These are phyloP conservation scores for Alternaria tenuissima DNA, from an alignment of 2,329 filamentous ascomycete genomes.

Conservation along the genomic window DNA sequence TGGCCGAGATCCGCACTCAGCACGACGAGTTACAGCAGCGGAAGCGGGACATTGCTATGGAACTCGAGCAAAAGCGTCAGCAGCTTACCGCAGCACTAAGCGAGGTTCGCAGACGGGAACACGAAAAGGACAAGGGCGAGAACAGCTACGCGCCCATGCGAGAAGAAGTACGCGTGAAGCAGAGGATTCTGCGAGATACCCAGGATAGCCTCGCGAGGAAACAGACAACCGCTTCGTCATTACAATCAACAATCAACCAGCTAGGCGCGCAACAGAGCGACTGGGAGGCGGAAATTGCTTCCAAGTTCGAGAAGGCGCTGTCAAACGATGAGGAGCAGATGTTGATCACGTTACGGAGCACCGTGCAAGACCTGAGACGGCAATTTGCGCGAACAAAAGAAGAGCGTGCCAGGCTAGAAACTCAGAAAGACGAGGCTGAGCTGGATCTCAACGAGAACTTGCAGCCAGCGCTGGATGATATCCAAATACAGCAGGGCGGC, in stretches of 20 bases:
- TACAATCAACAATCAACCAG: slow-evolving; percentile 66
- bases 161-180: slow-evolving; percentile 78
- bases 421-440: slow-evolving; percentile 82
- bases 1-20: slow-evolving; percentile 77
- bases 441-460: slow-evolving; percentile 89
- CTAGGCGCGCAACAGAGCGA: slow-evolving; percentile 78
- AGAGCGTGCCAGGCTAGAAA: slow-evolving; percentile 78
- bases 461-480: slow-evolving; percentile 83
- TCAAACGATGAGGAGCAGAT: slow-evolving; percentile 82
- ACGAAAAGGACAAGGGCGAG: slow-evolving; percentile 78
- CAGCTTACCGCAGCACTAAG: slow-evolving; percentile 87
- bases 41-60: slow-evolving; percentile 69
- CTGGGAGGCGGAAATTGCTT: slow-evolving; percentile 80
- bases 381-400: slow-evolving; percentile 79
- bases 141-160: slow-evolving; percentile 82
- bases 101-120: slow-evolving; percentile 82
- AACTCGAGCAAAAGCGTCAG: slow-evolving; percentile 83
- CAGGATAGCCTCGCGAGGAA: slow-evolving; percentile 78
- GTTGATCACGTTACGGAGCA: slow-evolving; percentile 73
- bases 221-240: slow-evolving; percentile 68
- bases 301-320: slow-evolving; percentile 92
- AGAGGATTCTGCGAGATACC: slow-evolving; percentile 76
- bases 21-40: slow-evolving; percentile 73
- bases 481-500: slow-evolving; percentile 59
- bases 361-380: slow-evolving; percentile 76